Evolutionary conservation across 2,329 filamentous ascomycete species (phyloP).

Genomic region (Xylariales sp.): DNA sequence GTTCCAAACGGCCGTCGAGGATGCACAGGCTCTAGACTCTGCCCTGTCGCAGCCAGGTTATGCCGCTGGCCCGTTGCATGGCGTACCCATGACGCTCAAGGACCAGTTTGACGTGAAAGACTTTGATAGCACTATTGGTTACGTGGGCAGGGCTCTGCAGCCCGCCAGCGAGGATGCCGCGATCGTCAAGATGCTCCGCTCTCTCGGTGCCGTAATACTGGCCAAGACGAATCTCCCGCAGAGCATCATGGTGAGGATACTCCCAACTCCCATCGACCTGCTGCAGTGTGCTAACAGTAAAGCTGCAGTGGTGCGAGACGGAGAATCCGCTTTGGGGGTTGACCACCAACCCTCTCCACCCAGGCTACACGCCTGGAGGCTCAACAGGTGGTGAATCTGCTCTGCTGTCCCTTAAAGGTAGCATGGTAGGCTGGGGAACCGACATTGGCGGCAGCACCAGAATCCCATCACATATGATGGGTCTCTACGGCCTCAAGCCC

Average conservation of each 20-base stretch:
- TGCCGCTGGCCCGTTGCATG: slow-evolving; percentile 16
- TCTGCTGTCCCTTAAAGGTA: slow-evolving; percentile 14
- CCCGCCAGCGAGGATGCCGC: slow-evolving; percentile 45
- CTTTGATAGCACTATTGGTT: slow-evolving; percentile 54
- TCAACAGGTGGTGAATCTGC: slow-evolving; percentile 21
- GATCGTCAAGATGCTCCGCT: slow-evolving; percentile 42
- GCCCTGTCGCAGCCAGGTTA: slow-evolving; percentile 9
- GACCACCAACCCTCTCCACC: slow-evolving; percentile 39
- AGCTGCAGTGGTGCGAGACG: slow-evolving; percentile 44
- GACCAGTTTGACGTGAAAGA: slow-evolving; percentile 60
- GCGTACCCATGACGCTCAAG: slow-evolving; percentile 37
- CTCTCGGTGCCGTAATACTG: slow-evolving; percentile 46
- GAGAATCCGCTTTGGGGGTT: slow-evolving; percentile 48
- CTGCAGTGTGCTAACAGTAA: slow-evolving; percentile 46
- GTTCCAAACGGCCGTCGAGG: slow-evolving; percentile 17
- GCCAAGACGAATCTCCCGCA: slow-evolving; percentile 43
- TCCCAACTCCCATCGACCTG: slow-evolving; percentile 27
- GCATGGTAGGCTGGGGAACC: slow-evolving; percentile 43
- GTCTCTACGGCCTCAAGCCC: slow-evolving; percentile 45
- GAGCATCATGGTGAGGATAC: slow-evolving; percentile 21
- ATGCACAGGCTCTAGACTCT: slow-evolving; percentile 17
- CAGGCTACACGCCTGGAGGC: slow-evolving; percentile 33
- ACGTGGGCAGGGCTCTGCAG: slow-evolving; percentile 44
- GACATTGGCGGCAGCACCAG: slow-evolving; percentile 48
- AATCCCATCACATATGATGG: slow-evolving; percentile 42